Percentiles rank a stretch among this genome's conserved stretches.
Conservation (phyloP, 495 filamentous ascomycete species). For the Aspergillus sclerotioniger region DNA sequence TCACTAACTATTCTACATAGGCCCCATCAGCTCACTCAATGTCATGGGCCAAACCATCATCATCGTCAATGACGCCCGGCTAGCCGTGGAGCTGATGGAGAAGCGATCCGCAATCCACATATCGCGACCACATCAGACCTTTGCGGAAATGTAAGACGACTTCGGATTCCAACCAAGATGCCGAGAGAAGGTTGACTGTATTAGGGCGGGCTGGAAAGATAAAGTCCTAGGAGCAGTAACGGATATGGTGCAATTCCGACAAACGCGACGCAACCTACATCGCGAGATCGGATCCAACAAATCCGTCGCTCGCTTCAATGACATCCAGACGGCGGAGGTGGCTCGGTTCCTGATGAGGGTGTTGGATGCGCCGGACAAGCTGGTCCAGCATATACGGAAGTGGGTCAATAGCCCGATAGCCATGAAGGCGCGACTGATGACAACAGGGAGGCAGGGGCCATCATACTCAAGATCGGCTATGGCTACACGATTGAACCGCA, state of each 20-base stretch:
- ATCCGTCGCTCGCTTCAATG: constrained; percentile 31
- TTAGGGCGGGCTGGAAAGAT: constrained; percentile 34
- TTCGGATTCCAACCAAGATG: background rate
- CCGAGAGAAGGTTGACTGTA: background rate
- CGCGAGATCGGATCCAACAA: constrained; percentile 27
- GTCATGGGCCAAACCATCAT: constrained; percentile 46
- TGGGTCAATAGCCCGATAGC: constrained; percentile 15
- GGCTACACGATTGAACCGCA: constrained; percentile 47
- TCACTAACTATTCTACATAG: constrained; percentile 4
- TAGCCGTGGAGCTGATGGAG: constrained; percentile 44
- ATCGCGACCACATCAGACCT: constrained; percentile 35
- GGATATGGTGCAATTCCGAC: constrained; percentile 34
- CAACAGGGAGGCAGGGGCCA: constrained; percentile 36
- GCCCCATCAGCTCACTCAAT: constrained; percentile 49
- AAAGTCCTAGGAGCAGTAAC: constrained; percentile 25
- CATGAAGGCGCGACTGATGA: background rate
- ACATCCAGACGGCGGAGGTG: constrained; percentile 37
- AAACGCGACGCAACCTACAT: constrained; percentile 37
- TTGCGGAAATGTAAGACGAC: constrained; percentile 32
- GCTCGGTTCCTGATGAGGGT: constrained; percentile 42
- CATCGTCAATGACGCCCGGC: constrained; percentile 43
- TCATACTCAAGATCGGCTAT: constrained; percentile 49
- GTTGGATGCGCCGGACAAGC: constrained; percentile 31
- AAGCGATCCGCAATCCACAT: constrained; percentile 43
- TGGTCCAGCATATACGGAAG: constrained; percentile 37